Evolutionary conservation across 2,329 filamentous ascomycete species (phyloP).

Genomic region (Mariannaea elegans): DNA sequence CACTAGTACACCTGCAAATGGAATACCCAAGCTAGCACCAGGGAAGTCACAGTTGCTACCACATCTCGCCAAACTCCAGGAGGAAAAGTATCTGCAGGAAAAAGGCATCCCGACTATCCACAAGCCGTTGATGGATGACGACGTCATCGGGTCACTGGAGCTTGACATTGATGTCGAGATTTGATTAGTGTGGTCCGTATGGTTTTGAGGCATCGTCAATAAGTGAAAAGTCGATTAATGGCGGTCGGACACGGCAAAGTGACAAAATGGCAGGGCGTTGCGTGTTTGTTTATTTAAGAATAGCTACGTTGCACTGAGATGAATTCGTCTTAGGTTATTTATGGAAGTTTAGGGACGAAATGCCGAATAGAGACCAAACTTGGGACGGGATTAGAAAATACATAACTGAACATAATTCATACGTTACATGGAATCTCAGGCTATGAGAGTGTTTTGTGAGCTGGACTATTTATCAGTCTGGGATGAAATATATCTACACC

Average conservation of each 20-base stretch:
- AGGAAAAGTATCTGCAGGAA: slow-evolving; percentile 63
- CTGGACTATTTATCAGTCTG: too few species aligned
- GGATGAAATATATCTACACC: too few species aligned
- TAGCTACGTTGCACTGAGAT: not conserved
- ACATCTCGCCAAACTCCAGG: slow-evolving; percentile 63
- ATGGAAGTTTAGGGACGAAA: slow-evolving; percentile 7
- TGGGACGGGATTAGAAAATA: too few species aligned
- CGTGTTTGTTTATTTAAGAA: slow-evolving; percentile 1
- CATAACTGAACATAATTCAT: too few species aligned
- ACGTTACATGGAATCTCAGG: too few species aligned
- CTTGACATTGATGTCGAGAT: slow-evolving; percentile 93
- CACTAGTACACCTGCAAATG: slow-evolving; percentile 61
- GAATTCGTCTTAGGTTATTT: slow-evolving; percentile 7
- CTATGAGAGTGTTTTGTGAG: too few species aligned
- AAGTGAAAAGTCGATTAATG: not conserved
- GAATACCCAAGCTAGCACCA: slow-evolving; percentile 59
- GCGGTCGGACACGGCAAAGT: slow-evolving; percentile 8
- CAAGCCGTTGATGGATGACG: slow-evolving; percentile 86
- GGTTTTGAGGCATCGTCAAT: not conserved
- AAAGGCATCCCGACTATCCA: slow-evolving; percentile 75
- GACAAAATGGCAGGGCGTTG: slow-evolving; percentile 21
- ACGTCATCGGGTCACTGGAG: slow-evolving; percentile 89
- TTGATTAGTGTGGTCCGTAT: slow-evolving; percentile 45
- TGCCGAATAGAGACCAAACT: too few species aligned
- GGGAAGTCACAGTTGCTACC: slow-evolving; percentile 56